Evolutionary conservation across 1,284 basidiomycete species (phyloP), one percentile per base, ranked within the genome.

Genomic region (Papiliotrema laurentii): DNA sequence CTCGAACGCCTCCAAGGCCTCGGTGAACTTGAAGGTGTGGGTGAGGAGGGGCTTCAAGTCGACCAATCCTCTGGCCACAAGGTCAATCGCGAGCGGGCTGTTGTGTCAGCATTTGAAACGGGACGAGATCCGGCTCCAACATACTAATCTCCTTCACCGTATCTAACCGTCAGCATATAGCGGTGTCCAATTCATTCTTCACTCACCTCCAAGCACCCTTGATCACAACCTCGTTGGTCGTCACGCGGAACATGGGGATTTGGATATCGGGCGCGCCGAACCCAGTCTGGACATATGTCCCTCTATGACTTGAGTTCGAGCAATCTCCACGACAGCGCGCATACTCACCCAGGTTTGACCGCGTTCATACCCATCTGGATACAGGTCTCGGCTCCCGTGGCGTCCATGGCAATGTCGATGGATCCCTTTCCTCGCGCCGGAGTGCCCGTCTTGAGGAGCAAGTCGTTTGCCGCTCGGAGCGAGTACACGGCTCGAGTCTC

Each of bases 381-480:
- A 82, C 89, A 72, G 77, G 80, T 70, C 75, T 79, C 76, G 2
- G 78, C 79, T 27, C 82, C 82, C 5, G 79, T 80, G 31, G 80
- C 80, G 55, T 83, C 82, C 38, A 83, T 67, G 25, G 81, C 79
- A 10, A 82, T 67, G 59, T 83, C 81, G 55, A 83, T 78, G 6
- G 78, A 75, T 13, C 75, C 71, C 18, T 69, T 64, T 0, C 76
- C 77, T 19, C 72, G 59, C 11, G 76, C 73, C 7, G 75, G 73
- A 39, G 79, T 73, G 10, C 72, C 74, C 27, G 78, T 70, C 10
- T 64, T 51, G 1, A 59, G 43, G 18, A 73, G 65, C 42, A 83
- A 72, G 37, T 74, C 70, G 2, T 63, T 53, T 2, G 79, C 78
- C 21, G 69, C 63, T 37, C 76, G 64, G 14, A 69, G 76, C 53